phyloP scores from a whole-genome alignment of 2,329 filamentous ascomycete genomes.

The Talaromyces sp. region DNA sequence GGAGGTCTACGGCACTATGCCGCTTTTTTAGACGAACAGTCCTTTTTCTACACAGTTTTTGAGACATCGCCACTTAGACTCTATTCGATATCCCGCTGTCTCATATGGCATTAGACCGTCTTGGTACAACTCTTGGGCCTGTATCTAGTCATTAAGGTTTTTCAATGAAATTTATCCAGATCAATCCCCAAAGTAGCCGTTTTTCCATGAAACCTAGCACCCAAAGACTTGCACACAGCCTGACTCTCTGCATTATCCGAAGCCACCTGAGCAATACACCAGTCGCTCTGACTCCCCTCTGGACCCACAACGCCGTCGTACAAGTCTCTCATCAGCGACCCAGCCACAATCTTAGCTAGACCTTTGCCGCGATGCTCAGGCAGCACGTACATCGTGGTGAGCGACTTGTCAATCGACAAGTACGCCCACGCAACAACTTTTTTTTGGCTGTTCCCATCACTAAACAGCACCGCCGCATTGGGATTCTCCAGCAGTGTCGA shows the following conservation, averaged over 20 bases:
- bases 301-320: background rate
- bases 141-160: background rate
- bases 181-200: background rate
- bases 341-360: background rate
- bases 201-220: background rate
- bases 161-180: background rate
- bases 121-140: too few relatives aligned
- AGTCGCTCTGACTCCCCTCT: background rate
- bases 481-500: background rate
- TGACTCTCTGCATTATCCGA: slow-evolving; percentile 4
- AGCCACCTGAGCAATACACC: slow-evolving; percentile 4
- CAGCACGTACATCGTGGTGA: slow-evolving; percentile 1
- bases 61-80: too few relatives aligned
- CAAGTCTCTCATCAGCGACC: background rate
- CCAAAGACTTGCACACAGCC: slow-evolving; percentile 1
- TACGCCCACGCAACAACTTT: slow-evolving; percentile 2
- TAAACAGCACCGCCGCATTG: background rate
- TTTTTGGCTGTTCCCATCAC: too few relatives aligned
- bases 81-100: too few relatives aligned
- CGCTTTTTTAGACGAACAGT: background rate
- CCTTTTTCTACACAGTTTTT: background rate
- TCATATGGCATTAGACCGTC: too few relatives aligned
- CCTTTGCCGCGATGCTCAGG: slow-evolving; percentile 1
- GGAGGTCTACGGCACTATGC: background rate
- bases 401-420: slow-evolving; percentile 1